Evolutionary conservation across 2,329 filamentous ascomycete species (phyloP).

Genomic region (Sclerotinia nivalis): DNA sequence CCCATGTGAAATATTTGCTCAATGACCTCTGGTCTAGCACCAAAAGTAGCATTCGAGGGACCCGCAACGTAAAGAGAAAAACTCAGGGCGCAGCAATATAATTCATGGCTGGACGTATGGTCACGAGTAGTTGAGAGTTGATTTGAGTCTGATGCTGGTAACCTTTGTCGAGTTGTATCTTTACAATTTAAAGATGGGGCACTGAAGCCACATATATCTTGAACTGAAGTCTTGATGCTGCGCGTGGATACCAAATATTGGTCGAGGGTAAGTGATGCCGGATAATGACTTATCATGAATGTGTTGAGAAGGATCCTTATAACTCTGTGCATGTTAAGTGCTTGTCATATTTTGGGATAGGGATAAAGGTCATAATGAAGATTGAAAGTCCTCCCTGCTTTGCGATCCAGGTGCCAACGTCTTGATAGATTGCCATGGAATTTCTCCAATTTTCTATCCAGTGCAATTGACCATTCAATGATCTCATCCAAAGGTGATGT

Average conservation of each 20-base stretch:
- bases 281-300: background rate
- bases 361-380: conserved; percentile 18
- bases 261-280: background rate
- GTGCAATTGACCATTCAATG: background rate
- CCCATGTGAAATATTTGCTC: conserved; percentile 22
- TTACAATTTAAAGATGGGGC: conserved; percentile 23
- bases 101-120: background rate
- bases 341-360: conserved; percentile 18
- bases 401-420: conserved; percentile 4
- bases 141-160: background rate
- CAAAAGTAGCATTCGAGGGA: background rate
- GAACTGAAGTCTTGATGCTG: conserved; percentile 13
- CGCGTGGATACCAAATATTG: background rate
- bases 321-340: conserved; percentile 24
- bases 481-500: conserved; percentile 6
- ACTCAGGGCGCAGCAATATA: conserved; percentile 15
- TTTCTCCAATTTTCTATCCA: conserved; percentile 15
- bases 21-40: conserved; percentile 18
- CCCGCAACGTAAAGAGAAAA: conserved; percentile 26
- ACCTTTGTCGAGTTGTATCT: background rate
- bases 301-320: conserved; percentile 26
- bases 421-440: conserved; percentile 10
- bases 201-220: conserved; percentile 26
- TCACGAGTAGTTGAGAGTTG: background rate
- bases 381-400: conserved; percentile 14